These are phyloP conservation scores for Alternaria longipes DNA, from an alignment of 2,329 filamentous ascomycete species.

Conservation along the genomic window DNA sequence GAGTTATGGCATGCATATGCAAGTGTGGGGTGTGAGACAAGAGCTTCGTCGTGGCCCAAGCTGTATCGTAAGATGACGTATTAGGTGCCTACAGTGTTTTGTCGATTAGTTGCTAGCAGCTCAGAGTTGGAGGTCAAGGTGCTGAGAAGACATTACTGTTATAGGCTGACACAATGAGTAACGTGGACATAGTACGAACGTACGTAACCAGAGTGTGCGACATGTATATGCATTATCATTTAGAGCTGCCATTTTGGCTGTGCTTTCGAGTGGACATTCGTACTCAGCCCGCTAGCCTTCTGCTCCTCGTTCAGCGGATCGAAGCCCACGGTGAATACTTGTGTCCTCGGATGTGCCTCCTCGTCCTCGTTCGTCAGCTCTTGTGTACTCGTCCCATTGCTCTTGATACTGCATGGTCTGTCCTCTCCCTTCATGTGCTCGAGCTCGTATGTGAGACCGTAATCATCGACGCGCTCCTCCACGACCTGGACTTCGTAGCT, in stretches of 20 bases:
- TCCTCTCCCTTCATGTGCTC: constrained; percentile 30
- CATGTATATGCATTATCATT: constrained; percentile 1
- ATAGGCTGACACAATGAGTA: too few relatives aligned
- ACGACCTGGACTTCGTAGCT: constrained; percentile 46
- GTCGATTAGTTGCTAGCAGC: not conserved
- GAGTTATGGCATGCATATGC: not conserved
- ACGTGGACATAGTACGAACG: not conserved
- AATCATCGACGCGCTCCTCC: constrained; percentile 36
- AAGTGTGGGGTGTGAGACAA: not conserved
- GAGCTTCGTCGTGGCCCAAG: not conserved
- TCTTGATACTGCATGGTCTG: constrained; percentile 31
- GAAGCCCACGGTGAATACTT: constrained; percentile 34
- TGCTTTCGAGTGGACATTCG: constrained; percentile 33
- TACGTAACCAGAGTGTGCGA: not conserved
- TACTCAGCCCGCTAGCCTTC: constrained; percentile 23
- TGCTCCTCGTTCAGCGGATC: constrained; percentile 34
- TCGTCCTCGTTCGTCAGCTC: constrained; percentile 28
- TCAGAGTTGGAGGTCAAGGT: not conserved
- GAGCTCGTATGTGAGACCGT: constrained; percentile 40
- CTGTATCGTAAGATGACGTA: not conserved
- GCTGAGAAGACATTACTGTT: not conserved
- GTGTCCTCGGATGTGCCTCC: constrained; percentile 21
- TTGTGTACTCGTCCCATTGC: constrained; percentile 34
- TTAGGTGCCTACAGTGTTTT: not conserved
- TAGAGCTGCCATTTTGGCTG: constrained; percentile 39